Base-by-base conservation (phyloP, 1,284 basidiomycete genomes). In the Puccinia triticina region DNA sequence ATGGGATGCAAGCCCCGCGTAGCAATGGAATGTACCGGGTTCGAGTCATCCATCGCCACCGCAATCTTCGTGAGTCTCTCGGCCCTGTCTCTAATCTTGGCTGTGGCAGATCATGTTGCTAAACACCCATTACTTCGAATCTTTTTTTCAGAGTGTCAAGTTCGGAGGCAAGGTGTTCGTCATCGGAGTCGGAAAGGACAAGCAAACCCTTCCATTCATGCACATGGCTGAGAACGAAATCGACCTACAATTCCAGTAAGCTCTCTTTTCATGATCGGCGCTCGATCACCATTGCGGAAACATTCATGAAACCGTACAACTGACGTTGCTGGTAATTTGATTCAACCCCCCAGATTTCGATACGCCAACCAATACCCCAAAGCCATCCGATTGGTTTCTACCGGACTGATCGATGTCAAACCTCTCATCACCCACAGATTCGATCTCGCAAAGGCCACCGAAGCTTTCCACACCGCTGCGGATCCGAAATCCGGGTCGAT, bases 381-480 rank as follows among this genome's bases (percentile, higher is more conserved):
- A 84, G 94, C 94, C 26, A 93, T 96, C 85, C 90, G 93, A 29
- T 90, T 97, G 57, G 93, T 92, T 50, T 88, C 92, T 16, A 90
- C 90, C 83, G 93, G 93, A 69, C 92, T 92, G 86, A 91, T 97
- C 85, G 90, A 96, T 88, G 89, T 97, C 84, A 95, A 93, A 88
- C 92, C 94, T 18, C 89, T 98, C 57, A 93, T 97, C 76, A 94
- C 95, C 8, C 94, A 95, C 87, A 89, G 92, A 40, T 96, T 92
- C 88, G 86, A 89, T 26, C 92, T 96, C 85, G 89, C 92, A 64
- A 88, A 93, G 59, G 93, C 94, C 32, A 89, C 91, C 71, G 89
- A 90, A 82, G 95, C 95, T 5, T 96, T 98, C 90, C 88, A 93
- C 83, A 91, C 92, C 21, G 93, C 92, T 26, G 90, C 90, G 57